Conservation (phyloP, 345 rosid genomes). For the Corchorus olitorius region DNA sequence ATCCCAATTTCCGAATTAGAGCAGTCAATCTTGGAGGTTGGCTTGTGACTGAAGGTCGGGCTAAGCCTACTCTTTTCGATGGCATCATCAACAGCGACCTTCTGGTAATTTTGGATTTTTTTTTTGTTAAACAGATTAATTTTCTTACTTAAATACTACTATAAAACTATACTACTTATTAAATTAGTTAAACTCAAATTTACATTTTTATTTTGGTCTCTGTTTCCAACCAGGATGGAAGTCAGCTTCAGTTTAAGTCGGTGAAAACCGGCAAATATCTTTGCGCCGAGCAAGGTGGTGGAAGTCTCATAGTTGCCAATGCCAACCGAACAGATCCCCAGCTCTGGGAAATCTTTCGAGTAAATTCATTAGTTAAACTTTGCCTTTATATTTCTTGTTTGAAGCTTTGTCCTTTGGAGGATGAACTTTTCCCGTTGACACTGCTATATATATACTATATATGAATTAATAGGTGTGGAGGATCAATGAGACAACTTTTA, state of each 20-base stretch:
- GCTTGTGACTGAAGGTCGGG: conserved; percentile 75
- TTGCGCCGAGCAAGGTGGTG: conserved; percentile 59
- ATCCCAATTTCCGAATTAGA: conserved; percentile 26
- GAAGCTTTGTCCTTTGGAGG: too few species aligned
- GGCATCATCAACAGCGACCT: conserved; percentile 64
- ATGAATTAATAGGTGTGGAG: conserved; percentile 51
- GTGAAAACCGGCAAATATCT: conserved; percentile 55
- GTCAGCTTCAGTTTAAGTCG: conserved; percentile 53
- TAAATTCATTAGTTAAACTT: conserved; percentile 10
- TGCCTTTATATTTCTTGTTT: too few species aligned
- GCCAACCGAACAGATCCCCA: conserved; percentile 53
- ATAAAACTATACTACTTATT: too few species aligned
- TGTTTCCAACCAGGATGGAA: conserved; percentile 46
- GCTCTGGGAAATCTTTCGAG: conserved; percentile 65
- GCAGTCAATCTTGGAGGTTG: conserved; percentile 79
- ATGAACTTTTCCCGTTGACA: too few species aligned
- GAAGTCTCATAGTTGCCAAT: conserved; percentile 54
- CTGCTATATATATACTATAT: too few species aligned
- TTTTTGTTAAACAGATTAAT: too few species aligned
- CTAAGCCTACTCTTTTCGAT: conserved; percentile 63
- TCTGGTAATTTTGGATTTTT: conserved; percentile 36
- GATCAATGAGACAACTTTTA: conserved; percentile 43
- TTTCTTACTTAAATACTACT: too few species aligned
- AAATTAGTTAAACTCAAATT: not conserved
- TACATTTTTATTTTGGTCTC: not conserved